Percentiles rank a stretch among this genome's conserved stretches.
Conservation (phyloP, 139 green algal genomes). For the Zygnema cylindricum region DNA sequence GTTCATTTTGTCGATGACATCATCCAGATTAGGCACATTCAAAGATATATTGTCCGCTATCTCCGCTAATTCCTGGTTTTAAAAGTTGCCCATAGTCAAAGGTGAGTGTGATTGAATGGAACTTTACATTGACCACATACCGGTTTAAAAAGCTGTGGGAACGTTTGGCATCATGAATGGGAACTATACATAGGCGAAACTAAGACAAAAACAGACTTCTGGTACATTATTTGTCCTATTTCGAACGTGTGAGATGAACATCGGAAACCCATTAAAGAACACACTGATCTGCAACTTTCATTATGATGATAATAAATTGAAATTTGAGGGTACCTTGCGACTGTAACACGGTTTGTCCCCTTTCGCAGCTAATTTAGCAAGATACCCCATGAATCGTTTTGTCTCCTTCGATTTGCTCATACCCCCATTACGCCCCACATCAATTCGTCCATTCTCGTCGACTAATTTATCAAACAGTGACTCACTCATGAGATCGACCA, state of each 20-base stretch:
- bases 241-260: no score
- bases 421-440: conserved; percentile 15
- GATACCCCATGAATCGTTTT: conserved; percentile 43
- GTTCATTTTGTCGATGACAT: conserved; percentile 46
- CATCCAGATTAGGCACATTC: conserved; percentile 34
- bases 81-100: no score
- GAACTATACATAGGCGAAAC: no score
- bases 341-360: conserved; percentile 3
- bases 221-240: no score
- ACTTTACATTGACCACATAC: no score
- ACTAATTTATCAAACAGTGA: conserved; percentile 50
- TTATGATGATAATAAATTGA: no score
- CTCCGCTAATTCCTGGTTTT: conserved; percentile 38
- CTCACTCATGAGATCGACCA: conserved; percentile 63
- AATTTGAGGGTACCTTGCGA: conserved; percentile 18
- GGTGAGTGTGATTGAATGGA: no score
- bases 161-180: no score
- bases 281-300: no score
- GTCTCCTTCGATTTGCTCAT: conserved; percentile 54
- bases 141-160: no score
- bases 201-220: no score
- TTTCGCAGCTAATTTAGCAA: conserved; percentile 8
- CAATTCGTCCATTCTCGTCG: conserved; percentile 52
- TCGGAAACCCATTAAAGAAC: no score
- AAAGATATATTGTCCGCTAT: conserved; percentile 26